Base-by-base conservation (phyloP, 306 rosid genomes). In the Aeschynomene evenia region DNA sequence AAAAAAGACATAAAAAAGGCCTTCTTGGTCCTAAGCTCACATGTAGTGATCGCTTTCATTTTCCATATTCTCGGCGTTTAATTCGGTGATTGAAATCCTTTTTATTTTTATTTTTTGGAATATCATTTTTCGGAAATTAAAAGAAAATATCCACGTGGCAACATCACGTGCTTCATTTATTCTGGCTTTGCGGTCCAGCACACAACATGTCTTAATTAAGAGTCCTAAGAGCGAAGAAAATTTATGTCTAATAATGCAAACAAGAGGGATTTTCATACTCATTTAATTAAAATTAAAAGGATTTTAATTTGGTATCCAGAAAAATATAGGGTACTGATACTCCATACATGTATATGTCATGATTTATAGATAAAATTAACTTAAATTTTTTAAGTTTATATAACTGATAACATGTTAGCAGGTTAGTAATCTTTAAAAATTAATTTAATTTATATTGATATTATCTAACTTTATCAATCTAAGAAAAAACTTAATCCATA, bases 1-100 rank as follows among this genome's bases (percentile, higher is more conserved):
- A 37, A 31, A 31, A 57, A 19, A 45, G 5, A 15, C 56, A 8
- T 26, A 11, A n/a, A 49, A 66, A 72, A 33, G 4, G 53, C 59
- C n/a, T 34, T 65, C 5, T 50, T 51, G 16, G 39, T 51, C 43
- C 65, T 26, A 63, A 28, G 2, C 55, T 80, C 88, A 80, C 89
- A 84, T 80, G 95, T 51, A 42, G 70, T 69, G 63, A 58, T 80
- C 80, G 58, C 60, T 52, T 71, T 82, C 85, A 66, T 19, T 67
- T 75, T n/a, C 88, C 73, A 34, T 71, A 51, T 82, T 78, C 74
- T 66, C 88, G 82, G 78, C 91, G 81, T 81, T 60, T 71, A 63
- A 78, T 43, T 76, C 80, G 89, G 82, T 52, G 59, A 45, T 65
- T 43, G 29, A 39, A 63, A 75, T 58, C 49, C 12, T 46, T 19